Conservation (phyloP, 1,284 basidiomycete genomes). For the Phylloboletellus chloephorus region DNA sequence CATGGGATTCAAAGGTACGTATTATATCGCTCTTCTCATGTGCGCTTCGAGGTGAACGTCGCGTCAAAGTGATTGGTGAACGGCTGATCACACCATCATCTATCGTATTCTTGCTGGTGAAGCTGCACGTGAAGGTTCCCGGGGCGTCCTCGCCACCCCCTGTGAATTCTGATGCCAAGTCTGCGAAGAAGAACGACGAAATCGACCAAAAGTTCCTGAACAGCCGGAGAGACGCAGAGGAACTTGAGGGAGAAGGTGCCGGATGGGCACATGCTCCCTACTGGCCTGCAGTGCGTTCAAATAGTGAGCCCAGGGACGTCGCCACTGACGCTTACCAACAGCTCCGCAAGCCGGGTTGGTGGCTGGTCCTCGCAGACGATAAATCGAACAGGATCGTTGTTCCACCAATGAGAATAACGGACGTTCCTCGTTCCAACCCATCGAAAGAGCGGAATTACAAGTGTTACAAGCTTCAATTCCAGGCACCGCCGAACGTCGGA, state of each 20-base stretch:
- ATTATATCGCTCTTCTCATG: background rate
- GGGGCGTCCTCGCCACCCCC: conserved; percentile 14
- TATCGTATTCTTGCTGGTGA: conserved; percentile 85
- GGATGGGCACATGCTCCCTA: conserved; percentile 86
- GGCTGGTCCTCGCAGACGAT: conserved; percentile 87
- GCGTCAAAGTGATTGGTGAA: conserved; percentile 78
- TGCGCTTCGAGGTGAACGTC: conserved; percentile 2
- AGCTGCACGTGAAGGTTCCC: conserved; percentile 63
- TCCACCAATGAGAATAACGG: conserved; percentile 80
- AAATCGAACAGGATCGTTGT: conserved; percentile 89
- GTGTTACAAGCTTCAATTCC: conserved; percentile 89
- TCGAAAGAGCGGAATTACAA: conserved; percentile 65
- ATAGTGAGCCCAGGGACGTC: background rate
- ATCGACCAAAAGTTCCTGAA: conserved; percentile 63
- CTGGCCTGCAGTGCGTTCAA: conserved; percentile 75
- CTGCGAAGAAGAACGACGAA: conserved; percentile 51
- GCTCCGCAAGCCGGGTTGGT: conserved; percentile 86
- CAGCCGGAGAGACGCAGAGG: conserved; percentile 60
- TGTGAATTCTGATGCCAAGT: conserved; percentile 40
- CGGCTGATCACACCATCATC: conserved; percentile 83
- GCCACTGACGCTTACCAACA: conserved; percentile 28
- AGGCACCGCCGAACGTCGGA: conserved; percentile 84
- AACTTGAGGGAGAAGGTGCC: conserved; percentile 41
- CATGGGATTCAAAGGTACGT: conserved; percentile 81
- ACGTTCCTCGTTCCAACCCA: conserved; percentile 66